Conservation (phyloP, 1,284 basidiomycete genomes). For the Trametes polyzona region DNA sequence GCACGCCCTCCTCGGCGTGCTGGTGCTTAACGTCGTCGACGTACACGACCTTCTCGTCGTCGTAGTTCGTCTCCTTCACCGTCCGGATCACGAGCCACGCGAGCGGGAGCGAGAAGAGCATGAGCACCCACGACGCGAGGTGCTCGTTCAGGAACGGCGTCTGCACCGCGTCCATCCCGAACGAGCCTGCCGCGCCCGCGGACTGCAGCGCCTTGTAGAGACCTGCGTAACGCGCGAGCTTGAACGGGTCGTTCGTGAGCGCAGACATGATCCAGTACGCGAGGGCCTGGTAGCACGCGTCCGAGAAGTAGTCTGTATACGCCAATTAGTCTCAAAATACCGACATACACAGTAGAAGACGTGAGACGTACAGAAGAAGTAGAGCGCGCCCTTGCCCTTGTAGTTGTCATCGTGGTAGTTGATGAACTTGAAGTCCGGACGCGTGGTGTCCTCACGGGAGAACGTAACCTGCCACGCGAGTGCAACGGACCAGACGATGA, state of each 20-base stretch:
- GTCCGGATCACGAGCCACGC: constrained; percentile 40
- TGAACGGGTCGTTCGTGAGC: constrained; percentile 47
- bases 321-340: not conserved
- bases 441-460: constrained; percentile 28
- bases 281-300: constrained; percentile 45
- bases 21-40: constrained; percentile 35
- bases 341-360: not conserved
- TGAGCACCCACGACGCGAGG: constrained; percentile 42
- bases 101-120: constrained; percentile 43
- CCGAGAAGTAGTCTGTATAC: constrained; percentile 41
- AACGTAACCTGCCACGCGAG: constrained; percentile 44
- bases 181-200: constrained; percentile 45
- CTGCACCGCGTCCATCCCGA: constrained; percentile 51
- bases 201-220: constrained; percentile 47
- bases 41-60: constrained; percentile 40
- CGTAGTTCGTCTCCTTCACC: constrained; percentile 46
- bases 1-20: constrained; percentile 25
- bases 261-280: constrained; percentile 49
- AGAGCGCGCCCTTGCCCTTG: constrained; percentile 41
- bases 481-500: constrained; percentile 42
- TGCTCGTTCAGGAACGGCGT: constrained; percentile 45
- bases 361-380: constrained; percentile 44
- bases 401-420: constrained; percentile 41
- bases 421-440: constrained; percentile 32
- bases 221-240: constrained; percentile 46